These are phyloP conservation scores for Ustilago loliicola DNA, from an alignment of 1,284 basidiomycete genomes.

Conservation along the genomic window DNA sequence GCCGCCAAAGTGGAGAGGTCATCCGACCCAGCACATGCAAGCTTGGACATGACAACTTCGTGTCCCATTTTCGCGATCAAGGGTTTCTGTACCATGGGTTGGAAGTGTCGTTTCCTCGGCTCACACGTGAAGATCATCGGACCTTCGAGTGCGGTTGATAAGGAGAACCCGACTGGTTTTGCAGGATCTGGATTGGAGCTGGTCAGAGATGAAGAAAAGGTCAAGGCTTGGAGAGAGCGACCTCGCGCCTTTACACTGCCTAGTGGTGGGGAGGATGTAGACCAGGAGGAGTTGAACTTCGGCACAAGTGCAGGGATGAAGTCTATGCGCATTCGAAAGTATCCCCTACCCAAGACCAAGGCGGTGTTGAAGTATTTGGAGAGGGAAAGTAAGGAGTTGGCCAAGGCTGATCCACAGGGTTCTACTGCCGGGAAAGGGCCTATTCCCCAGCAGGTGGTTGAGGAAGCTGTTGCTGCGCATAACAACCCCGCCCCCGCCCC, in stretches of 20 bases:
- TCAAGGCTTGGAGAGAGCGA: constrained; percentile 42
- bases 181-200: constrained; percentile 68
- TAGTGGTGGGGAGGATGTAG: constrained; percentile 72
- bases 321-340: constrained; percentile 50
- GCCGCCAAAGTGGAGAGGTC: neutral
- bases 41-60: constrained; percentile 74
- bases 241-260: constrained; percentile 29
- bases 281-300: constrained; percentile 82
- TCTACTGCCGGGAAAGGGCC: constrained; percentile 41
- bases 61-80: constrained; percentile 82
- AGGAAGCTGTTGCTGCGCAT: constrained; percentile 9
- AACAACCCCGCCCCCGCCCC: constrained; percentile 73
- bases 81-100: constrained; percentile 87
- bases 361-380: constrained; percentile 53
- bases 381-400: constrained; percentile 45
- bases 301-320: constrained; percentile 71
- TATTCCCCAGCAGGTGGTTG: constrained; percentile 25
- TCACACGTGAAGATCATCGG: constrained; percentile 74
- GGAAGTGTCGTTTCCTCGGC: constrained; percentile 90
- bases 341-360: constrained; percentile 54
- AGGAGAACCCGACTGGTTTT: constrained; percentile 14
- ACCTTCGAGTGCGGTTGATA: constrained; percentile 26
- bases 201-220: constrained; percentile 76
- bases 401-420: constrained; percentile 24
- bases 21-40: constrained; percentile 61